Conservation (phyloP, 2,329 filamentous ascomycete genomes). For the Corniculantispora saksenae region DNA sequence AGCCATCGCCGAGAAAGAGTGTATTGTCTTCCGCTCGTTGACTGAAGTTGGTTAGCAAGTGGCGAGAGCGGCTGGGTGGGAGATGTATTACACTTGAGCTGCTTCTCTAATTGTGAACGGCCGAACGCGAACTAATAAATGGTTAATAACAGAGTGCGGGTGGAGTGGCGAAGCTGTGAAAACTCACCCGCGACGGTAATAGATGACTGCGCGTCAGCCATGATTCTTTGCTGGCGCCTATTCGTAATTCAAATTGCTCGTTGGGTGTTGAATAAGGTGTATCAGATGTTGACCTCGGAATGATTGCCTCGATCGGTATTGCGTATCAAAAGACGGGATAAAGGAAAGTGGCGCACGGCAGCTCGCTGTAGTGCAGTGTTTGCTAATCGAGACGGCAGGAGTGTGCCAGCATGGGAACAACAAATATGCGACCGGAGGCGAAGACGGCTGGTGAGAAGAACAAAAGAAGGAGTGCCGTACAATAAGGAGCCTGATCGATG, state of each 20-base stretch:
- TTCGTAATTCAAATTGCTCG: not conserved
- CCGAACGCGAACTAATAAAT: conserved; percentile 61
- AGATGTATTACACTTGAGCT: conserved; percentile 70
- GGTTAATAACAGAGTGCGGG: conserved; percentile 30
- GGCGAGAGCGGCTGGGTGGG: not conserved
- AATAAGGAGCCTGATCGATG: not conserved
- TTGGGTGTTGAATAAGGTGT: not conserved
- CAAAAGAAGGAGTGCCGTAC: not conserved
- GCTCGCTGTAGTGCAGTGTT: conserved; percentile 5
- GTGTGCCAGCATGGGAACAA: not conserved
- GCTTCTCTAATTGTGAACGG: conserved; percentile 88
- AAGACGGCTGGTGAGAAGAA: not conserved
- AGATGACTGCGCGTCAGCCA: conserved; percentile 43
- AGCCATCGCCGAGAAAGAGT: conserved; percentile 94
- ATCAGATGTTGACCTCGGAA: not conserved
- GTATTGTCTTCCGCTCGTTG: conserved; percentile 78
- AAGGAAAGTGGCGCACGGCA: conserved; percentile 2
- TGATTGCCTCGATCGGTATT: not conserved
- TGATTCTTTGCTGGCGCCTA: not conserved
- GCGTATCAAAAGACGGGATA: not conserved
- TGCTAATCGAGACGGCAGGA: not conserved
- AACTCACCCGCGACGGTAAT: conserved; percentile 59
- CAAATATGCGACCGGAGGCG: not conserved
- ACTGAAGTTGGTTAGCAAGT: conserved; percentile 37
- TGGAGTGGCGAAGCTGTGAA: not conserved